Evolutionary conservation across 2,329 filamentous ascomycete genomes (phyloP).

Genomic region (Tolypocladium amazonense): DNA sequence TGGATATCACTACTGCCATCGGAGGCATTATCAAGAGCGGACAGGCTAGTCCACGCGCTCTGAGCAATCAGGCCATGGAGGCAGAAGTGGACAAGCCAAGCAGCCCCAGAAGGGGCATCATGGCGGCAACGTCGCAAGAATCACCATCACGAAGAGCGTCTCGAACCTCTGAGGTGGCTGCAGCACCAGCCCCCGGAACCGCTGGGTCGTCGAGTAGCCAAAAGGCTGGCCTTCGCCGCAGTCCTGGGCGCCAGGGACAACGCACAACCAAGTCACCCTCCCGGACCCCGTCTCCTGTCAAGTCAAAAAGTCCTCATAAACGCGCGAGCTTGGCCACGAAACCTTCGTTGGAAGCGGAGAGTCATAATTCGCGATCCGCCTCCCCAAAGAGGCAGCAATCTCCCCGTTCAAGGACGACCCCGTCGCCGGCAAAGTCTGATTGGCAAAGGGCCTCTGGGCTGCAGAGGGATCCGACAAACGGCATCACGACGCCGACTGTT

Average conservation of each 20-base stretch:
- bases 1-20: constrained; percentile 58
- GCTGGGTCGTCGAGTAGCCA: constrained; percentile 44
- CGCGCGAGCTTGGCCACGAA: not conserved
- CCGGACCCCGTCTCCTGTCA: constrained; percentile 7
- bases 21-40: constrained; percentile 45
- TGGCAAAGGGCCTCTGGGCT: constrained; percentile 34
- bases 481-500: constrained; percentile 50
- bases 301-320: constrained; percentile 4
- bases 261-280: constrained; percentile 6
- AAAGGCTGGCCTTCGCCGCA: constrained; percentile 38
- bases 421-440: constrained; percentile 8
- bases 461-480: constrained; percentile 40
- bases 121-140: constrained; percentile 12
- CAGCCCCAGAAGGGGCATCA: constrained; percentile 26
- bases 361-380: not conserved
- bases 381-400: constrained; percentile 5
- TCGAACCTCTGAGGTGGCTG: constrained; percentile 17
- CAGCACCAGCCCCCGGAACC: constrained; percentile 31
- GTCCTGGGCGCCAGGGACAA: constrained; percentile 23
- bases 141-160: constrained; percentile 8
- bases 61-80: constrained; percentile 48
- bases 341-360: not conserved
- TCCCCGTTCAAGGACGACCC: constrained; percentile 6
- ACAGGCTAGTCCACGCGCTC: constrained; percentile 19
- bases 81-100: constrained; percentile 42